Percentiles rank a stretch among this genome's conserved stretches.
Conservation (phyloP, 2,329 filamentous ascomycete genomes). For the Fusarium sp. region DNA sequence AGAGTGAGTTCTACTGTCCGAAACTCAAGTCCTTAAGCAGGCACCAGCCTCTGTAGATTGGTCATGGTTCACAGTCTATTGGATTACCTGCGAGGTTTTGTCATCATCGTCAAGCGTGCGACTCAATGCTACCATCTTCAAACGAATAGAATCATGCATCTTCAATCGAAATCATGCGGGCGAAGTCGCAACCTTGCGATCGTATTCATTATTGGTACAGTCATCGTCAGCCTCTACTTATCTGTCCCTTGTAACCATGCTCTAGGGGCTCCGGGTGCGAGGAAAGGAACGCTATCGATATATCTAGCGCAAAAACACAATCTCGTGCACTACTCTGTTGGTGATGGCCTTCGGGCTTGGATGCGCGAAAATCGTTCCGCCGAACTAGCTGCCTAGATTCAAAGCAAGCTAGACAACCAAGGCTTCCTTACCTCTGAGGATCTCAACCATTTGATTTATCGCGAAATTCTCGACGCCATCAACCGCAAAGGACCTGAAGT, state of each 20-base stretch:
- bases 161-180: too few relatives aligned
- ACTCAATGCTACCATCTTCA: neutral
- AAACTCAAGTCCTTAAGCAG: neutral
- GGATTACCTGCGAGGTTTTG: neutral
- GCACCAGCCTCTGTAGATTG: neutral
- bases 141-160: neutral
- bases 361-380: neutral
- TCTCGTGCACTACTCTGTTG: neutral
- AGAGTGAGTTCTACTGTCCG: neutral
- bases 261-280: neutral
- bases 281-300: neutral
- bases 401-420: neutral
- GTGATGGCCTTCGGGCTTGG: neutral
- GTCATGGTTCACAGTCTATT: neutral
- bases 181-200: neutral
- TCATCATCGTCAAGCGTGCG: neutral
- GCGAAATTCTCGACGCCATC: neutral
- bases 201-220: neutral
- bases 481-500: neutral
- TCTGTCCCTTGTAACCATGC: neutral
- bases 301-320: neutral
- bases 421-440: neutral
- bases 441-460: neutral
- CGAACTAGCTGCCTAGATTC: neutral
- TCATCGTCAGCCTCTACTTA: neutral